Evolutionary conservation across 169 alveolate species (phyloP), one percentile per base, ranked within the genome.

Genomic region (Theileria orientalis): DNA sequence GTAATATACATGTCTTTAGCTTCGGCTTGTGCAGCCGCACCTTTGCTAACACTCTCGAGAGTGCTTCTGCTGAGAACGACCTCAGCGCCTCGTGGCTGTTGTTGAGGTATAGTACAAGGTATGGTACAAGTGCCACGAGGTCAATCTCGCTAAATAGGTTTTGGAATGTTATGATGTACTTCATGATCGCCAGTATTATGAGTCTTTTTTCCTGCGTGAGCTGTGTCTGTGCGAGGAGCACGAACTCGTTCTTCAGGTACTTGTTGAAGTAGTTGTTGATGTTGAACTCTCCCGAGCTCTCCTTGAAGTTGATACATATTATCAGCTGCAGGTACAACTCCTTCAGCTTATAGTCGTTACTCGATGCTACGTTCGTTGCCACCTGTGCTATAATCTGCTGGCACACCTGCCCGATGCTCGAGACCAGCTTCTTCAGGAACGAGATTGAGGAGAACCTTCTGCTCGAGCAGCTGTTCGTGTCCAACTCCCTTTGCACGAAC

Each of bases 401-500:
- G 30, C 69, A 70, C 46, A 73, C 69, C 30, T 74, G 68, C 7
- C 78, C 78, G 69, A 74, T 74, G 29, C 75, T 62, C 40, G 51
- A 46, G 19, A 82, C 89, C 8, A 82, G 56, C 63, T 82, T 82
- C 70, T 74, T 82, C 69, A 82, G 51, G 42, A 72, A 69, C 33
- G 67, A 52, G 23, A 82, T 82, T 7, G 89, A 68, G 29, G 89
- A 19, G 62, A 82, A 73, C 16, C 89, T 40, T 25, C 89, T 76
- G 42, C 85, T 74, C 11, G 68, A 71, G 9, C 79, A 25, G 44
- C 49, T 60, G 52, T 71, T 69, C 0, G 84, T 57, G 37, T 82
- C 89, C 32, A 82, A 30, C 70, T 82, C 89, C 16, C 89, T 68
- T 44, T 82, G 89, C 14, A 82, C 79, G 41, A 82, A 82, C 44